Evolutionary conservation across 306 rosid genomes (phyloP), one percentile per base, ranked within the genome.

Genomic region (Canavalia gladiata): DNA sequence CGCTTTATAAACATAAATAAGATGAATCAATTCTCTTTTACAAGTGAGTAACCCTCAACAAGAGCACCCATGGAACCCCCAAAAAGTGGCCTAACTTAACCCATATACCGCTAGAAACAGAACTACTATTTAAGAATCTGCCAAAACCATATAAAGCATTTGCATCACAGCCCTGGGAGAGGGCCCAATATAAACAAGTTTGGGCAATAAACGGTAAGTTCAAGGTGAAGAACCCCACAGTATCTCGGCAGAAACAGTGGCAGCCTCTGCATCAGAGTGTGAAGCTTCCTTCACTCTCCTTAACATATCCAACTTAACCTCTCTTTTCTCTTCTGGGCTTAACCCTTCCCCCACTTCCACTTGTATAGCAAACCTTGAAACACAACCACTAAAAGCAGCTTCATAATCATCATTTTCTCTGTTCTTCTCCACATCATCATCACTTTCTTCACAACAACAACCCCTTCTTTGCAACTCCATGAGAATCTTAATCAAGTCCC

Each of bases 211-310:
- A 4, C 41, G 4, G 4, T 37, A 43, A 12, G 35, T 80, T 77
- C 77, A 89, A 68, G 88, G 88, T 1, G 90, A 87, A 79, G 94
- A 84, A 56, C 95, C 94, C 95, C 97, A 92, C 2, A 91, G 58
- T 31, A 92, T 82, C 74, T 89, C 91, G 2, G 90, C 75, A 45
- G 77, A 78, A 81, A 89, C 75, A 51, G 87, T 55, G 18, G 92
- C 92, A 42, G 64, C 41, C 81, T 92, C 97, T 7, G 83, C 91
- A 0, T 88, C 91, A 37, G 90, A 89, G 41, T 50, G 63, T 4
- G 94, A 87, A 78, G 84, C 86, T 63, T 76, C 90, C 77, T 86
- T 87, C 3, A 91, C 92, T 75, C 64, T 43, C 72, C 49, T 87
- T 75, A 92, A 56, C 25, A 91, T 82, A 29, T 89, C 87, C 80